phyloP scores from a whole-genome alignment of 148 eudicot species.

The Dianthus caryophyllus region DNA sequence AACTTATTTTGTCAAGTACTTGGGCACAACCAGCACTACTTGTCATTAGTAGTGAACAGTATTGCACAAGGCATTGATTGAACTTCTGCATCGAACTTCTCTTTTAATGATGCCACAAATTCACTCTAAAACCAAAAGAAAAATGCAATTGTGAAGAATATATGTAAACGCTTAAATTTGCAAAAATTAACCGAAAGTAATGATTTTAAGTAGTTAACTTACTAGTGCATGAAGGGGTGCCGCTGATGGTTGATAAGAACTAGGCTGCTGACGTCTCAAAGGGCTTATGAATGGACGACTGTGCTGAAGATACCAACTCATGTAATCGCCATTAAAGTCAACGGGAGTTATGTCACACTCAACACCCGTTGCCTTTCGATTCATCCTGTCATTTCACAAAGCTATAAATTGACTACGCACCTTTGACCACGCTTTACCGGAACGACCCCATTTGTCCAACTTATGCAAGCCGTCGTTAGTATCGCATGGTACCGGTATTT shows the following conservation, averaged over 20 bases:
- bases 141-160: too few relatives aligned
- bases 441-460: neutral
- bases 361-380: neutral
- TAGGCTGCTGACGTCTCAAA: neutral
- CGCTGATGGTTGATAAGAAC: neutral
- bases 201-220: neutral
- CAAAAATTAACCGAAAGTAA: too few relatives aligned
- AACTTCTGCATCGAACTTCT: too few relatives aligned
- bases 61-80: too few relatives aligned
- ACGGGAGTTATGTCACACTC: neutral
- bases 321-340: neutral
- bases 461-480: neutral
- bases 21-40: too few relatives aligned
- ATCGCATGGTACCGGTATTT: neutral
- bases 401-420: neutral
- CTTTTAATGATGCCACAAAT: too few relatives aligned
- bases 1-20: too few relatives aligned
- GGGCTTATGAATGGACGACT: neutral
- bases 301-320: neutral
- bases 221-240: neutral
- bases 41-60: too few relatives aligned
- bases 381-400: neutral
- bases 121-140: too few relatives aligned
- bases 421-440: neutral
- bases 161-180: too few relatives aligned